A percentile compares a stretch with the other conserved stretches of the same genome.
phyloP scores from a whole-genome alignment of 805 yeast species.

The Yamadazyma phyllophila region DNA sequence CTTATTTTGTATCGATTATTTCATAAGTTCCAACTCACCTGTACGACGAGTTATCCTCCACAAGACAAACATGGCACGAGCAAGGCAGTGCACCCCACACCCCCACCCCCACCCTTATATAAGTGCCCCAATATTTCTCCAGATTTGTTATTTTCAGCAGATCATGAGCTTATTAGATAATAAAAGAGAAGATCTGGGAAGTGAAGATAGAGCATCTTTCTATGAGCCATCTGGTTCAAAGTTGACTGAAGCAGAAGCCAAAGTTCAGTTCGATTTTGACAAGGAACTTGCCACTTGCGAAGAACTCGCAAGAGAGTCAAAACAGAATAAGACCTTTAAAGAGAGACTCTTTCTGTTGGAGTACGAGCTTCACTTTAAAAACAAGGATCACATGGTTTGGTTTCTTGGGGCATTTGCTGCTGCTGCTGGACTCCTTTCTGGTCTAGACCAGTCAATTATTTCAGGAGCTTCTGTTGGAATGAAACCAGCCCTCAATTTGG shows the following conservation, averaged over 20 bases:
- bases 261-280: slow-evolving; percentile 30
- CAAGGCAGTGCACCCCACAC: not conserved
- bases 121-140: not conserved
- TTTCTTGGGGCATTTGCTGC: slow-evolving; percentile 59
- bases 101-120: not conserved
- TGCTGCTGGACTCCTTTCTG: slow-evolving; percentile 63
- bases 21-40: not conserved
- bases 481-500: slow-evolving; percentile 40
- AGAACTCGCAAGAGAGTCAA: slow-evolving; percentile 26
- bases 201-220: slow-evolving; percentile 5
- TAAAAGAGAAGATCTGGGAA: slow-evolving; percentile 1
- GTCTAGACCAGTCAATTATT: slow-evolving; percentile 65
- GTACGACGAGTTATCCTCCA: not conserved
- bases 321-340: slow-evolving; percentile 31
- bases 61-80: not conserved
- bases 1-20: not conserved
- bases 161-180: slow-evolving; percentile 3
- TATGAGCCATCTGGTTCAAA: slow-evolving; percentile 22
- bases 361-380: slow-evolving; percentile 39
- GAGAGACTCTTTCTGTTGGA: slow-evolving; percentile 38
- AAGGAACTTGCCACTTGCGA: slow-evolving; percentile 35
- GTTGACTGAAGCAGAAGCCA: slow-evolving; percentile 24
- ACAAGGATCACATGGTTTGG: slow-evolving; percentile 35
- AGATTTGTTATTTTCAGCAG: not conserved
- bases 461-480: slow-evolving; percentile 60